Base-by-base conservation (phyloP, 139 green algal genomes). In the Closterium sp. region DNA sequence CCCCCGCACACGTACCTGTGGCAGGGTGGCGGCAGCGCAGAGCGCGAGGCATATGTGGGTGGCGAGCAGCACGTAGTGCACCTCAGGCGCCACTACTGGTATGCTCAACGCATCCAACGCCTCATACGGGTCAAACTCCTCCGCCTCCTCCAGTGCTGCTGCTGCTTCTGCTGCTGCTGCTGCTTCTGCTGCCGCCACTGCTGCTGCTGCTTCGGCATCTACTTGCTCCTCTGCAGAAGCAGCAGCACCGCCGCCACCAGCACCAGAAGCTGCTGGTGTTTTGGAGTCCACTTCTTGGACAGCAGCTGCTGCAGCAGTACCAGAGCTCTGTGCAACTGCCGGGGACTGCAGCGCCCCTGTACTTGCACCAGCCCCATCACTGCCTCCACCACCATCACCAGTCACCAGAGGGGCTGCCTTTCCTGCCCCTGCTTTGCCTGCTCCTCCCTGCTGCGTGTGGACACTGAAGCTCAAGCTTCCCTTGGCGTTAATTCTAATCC, bases 51-150 rank as follows among this genome's bases (percentile, higher is more conserved):
- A 76, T 19, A 76, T 76, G 55, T 19, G 55, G 2, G 55, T 76
- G 25, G 55, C 83, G 30, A 86, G 83, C 83, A 86, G 83, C 83
- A 86, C 83, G 21, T 86, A 86, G 7, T 86, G 83, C 83, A 86
- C 83, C 6, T 86, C 83, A 32, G 83, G 30, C 4, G 83, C 83
- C 83, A 76, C 55, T 28, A 19, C 25, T 16, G 55, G 55, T 76
- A 76, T 76, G 55, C 55, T 76, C 55, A 76, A 19, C 25, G 55
- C 55, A 16, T 76, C 55, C 55, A 76, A 19, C 12, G 55, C 23
- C 55, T 76, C 55, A 28, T 76, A 76, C 12, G 16, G 55, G 55
- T 76, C 55, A 28, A 76, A 76, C 55, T 76, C 55, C 55, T 76
- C 55, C 55, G 23, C 55, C 55, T 76, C 55, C 55, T 76, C 38